A percentile compares a stretch with the other conserved stretches of the same genome.
phyloP scores from a whole-genome alignment of 257 asterid genomes.

The Henckelia pumila region DNA sequence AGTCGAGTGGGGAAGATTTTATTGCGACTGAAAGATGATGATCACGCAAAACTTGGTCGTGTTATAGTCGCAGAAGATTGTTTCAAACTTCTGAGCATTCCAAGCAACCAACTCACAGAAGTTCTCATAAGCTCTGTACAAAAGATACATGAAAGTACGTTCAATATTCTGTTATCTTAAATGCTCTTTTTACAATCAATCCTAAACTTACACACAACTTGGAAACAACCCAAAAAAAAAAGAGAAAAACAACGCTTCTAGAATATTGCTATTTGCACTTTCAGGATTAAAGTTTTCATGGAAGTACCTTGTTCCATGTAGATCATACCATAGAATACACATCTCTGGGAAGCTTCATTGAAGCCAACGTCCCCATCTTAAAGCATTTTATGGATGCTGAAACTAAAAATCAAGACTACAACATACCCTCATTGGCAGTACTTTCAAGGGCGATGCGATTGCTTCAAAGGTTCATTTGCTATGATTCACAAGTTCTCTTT shows the following conservation, averaged over 20 bases:
- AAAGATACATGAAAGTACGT: slow-evolving; percentile 58
- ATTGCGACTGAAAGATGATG: slow-evolving; percentile 36
- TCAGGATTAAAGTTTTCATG: not conserved
- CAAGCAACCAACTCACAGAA: slow-evolving; percentile 33
- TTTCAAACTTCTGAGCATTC: slow-evolving; percentile 58
- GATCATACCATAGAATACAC: slow-evolving; percentile 42
- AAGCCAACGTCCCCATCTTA: slow-evolving; percentile 65
- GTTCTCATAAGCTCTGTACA: slow-evolving; percentile 41
- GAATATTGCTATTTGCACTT: not conserved
- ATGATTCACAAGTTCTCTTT: not conserved
- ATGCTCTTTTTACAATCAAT: not conserved
- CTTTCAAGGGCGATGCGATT: slow-evolving; percentile 75
- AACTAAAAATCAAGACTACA: slow-evolving; percentile 32
- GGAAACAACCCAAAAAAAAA: not conserved
- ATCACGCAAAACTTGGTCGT: slow-evolving; percentile 28
- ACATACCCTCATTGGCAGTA: slow-evolving; percentile 66
- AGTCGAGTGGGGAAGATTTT: slow-evolving; percentile 67
- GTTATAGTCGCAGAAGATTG: slow-evolving; percentile 80
- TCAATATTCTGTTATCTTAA: not conserved
- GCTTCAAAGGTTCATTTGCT: slow-evolving; percentile 63
- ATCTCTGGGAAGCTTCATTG: slow-evolving; percentile 58
- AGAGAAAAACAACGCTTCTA: not conserved
- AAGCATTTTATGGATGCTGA: slow-evolving; percentile 45
- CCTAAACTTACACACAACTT: not conserved
- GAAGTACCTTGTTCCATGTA: slow-evolving; percentile 26